Evolutionary conservation across 1,139 yeast species (phyloP), one percentile per base, ranked within the genome.

Genomic region (Saccharomyces hybrid): DNA sequence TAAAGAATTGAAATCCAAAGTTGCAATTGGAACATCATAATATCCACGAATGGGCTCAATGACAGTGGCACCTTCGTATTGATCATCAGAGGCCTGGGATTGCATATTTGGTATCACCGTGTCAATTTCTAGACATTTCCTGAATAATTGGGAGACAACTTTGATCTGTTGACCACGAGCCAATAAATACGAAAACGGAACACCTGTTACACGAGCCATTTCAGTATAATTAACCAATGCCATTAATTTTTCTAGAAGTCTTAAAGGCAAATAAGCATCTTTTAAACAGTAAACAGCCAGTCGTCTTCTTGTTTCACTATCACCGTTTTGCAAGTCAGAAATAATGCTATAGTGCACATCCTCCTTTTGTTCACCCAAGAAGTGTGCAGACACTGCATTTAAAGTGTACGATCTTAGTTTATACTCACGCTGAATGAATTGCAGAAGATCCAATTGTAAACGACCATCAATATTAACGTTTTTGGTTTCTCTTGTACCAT

Each of bases 201-300:
- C 98, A 59, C 99, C 99, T 0, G 99, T 93, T 44, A 95, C 99
- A 75, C 99, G 86, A 0, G 99, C 97, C 99, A 95, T 95, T 73
- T 95, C 99, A 0, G 98, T 91, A 71, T 95, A 93, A 65, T 95
- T 95, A 57, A 95, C 96, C 59, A 95, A 76, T 65, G 97, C 91
- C 99, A 95, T 95, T 53, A 95, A 78, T 65, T 91, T 95, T 62
- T 91, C 97, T 67, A 93, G 73, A 46, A 95, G 76, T 60, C 99
- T 75, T 65, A 93, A 69, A 0, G 99, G 99, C 50, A 95, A 75
- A 67, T 86, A 91, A 0, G 99, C 96, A 76, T 95, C 99, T 66
- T 95, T 95, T 65, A 95, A 76, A 78, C 99, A 95, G 71, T 95
- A 95, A 4, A 93, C 98, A 0, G 99, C 99, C 64, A 95, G 76